Evolutionary conservation across 2,329 filamentous ascomycete species (phyloP).

Genomic region (Ceratocystis colombiana): DNA sequence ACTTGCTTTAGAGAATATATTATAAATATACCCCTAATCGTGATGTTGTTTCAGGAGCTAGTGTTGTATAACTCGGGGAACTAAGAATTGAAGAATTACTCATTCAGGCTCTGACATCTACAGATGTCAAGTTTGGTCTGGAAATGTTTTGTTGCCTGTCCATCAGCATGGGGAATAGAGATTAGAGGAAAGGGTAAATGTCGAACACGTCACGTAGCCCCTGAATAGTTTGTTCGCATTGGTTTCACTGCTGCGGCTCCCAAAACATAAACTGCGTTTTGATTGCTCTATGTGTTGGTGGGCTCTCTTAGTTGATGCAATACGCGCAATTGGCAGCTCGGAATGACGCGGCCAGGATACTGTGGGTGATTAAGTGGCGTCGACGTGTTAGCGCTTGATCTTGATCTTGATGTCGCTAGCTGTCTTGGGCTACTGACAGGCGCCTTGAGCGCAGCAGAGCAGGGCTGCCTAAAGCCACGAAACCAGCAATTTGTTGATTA

Average conservation of each 20-base stretch:
- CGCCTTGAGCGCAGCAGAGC: neutral
- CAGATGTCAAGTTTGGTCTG: too few species aligned
- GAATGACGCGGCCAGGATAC: slow-evolving; percentile 2
- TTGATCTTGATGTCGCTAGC: neutral
- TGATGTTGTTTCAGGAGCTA: too few species aligned
- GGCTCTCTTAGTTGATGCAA: neutral
- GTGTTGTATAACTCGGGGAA: too few species aligned
- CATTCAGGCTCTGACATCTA: too few species aligned
- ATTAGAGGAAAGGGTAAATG: neutral
- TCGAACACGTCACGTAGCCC: neutral
- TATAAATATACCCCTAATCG: too few species aligned
- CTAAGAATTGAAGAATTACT: too few species aligned
- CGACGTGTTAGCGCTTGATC: neutral
- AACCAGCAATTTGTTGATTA: too few species aligned
- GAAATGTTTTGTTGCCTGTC: too few species aligned
- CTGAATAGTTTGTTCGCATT: neutral
- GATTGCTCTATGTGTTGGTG: neutral
- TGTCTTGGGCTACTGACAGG: neutral
- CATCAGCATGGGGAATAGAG: too few species aligned
- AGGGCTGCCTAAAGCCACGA: neutral
- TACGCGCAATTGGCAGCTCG: neutral
- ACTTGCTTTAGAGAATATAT: too few species aligned
- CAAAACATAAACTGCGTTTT: neutral
- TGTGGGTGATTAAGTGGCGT: neutral
- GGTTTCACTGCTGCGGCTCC: neutral